Base-by-base conservation (phyloP, 805 yeast species). In the Saturnispora hagleri region DNA sequence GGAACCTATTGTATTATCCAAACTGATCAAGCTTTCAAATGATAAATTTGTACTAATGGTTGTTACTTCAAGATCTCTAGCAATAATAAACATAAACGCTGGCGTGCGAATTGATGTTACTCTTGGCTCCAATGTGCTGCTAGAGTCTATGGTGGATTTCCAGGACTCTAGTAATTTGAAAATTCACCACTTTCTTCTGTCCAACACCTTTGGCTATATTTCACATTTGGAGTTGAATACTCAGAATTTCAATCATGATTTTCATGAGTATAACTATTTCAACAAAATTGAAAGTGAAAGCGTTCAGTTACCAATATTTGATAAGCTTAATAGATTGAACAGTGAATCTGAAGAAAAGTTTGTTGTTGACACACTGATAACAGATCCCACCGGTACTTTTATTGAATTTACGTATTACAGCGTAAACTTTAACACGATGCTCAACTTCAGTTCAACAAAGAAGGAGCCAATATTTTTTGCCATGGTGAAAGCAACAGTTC, bases 311-410 rank as follows among this genome's bases (percentile, higher is more conserved):
- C 60, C 61, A 4, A 26, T 58, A 4, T 53, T 58, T 43, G n/a
- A 31, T 3, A 55, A 57, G 36, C 31, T 59, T n/a, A 54, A 58
- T 40, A 41, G 47, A 13, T 17, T 58, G 41, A 52, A 48, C n/a
- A 17, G 42, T 18, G 50, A 49, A 8, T 22, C 40, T 12, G 52
- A 45, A 6, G 55, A 47, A 15, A 47, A 46, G 13, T 53, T 51
- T 17, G 46, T 48, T 3, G 51, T 56, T 27, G 38, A 43, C 18
- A 44, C 56, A 2, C 24, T 56, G n/a, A 13, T 47, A 4, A n/a
- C 41, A 7, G 55, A 56, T 44, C 59, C 59, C 43, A 47, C 51
- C 1, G 52, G 53, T 5, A 40, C 46, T 4, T 53, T 42, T 34
- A 26, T 56, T 10, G 56, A 47, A 6, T 38, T 56, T 17, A 20